Base-by-base conservation (phyloP, 2,329 filamentous ascomycete genomes). In the Exophiala oligosperma region DNA sequence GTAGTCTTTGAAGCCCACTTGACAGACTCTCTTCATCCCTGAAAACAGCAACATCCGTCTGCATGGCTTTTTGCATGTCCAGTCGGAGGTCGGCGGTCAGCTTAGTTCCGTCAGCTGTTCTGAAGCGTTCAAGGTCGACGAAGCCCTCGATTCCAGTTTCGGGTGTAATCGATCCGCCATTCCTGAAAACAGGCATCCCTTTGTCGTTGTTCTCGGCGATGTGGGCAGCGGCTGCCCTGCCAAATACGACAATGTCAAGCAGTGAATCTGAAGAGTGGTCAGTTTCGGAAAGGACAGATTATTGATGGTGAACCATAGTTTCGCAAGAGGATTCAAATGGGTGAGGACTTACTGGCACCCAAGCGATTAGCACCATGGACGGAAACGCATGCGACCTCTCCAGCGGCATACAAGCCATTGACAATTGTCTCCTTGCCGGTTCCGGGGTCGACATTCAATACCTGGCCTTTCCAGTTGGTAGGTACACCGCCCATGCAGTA, bases 401-500 rank as follows among this genome's bases (percentile, higher is more conserved):
- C 93, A 69, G 92, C 96, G 70, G 94, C 94, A 74, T 93, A 97
- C 64, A 99, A 85, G 76, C 93, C 93, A 57, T 91, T 91, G 21
- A 99, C 94, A 68, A 96, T 84, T 82, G 96, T 84, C 80, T 97
- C 94, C 59, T 96, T 86, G 67, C 94, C 94, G 12, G 7, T 48
- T 61, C 85, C 75, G 72, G 90, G 88, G 68, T 97, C 91, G 52
- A 96, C 81, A 21, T 91, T 95, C 67, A 99, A 78, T 61, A 97
- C 94, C 79, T 99, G 92, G 76, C 94, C 93, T 63, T 91, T 97
- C 84, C 96, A 97, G 72, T 91, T 91, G 67, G 94, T 97, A 52
- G 93, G 93, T 68, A 99, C 96, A 84, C 94, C 93, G 77, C 93
- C 93, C 94, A 97, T 99, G 84, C 97, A 97, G 85, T 99, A 99